These are phyloP conservation scores for Beta lomatogona DNA, from an alignment of 179 eudicot genomes.

Conservation along the genomic window DNA sequence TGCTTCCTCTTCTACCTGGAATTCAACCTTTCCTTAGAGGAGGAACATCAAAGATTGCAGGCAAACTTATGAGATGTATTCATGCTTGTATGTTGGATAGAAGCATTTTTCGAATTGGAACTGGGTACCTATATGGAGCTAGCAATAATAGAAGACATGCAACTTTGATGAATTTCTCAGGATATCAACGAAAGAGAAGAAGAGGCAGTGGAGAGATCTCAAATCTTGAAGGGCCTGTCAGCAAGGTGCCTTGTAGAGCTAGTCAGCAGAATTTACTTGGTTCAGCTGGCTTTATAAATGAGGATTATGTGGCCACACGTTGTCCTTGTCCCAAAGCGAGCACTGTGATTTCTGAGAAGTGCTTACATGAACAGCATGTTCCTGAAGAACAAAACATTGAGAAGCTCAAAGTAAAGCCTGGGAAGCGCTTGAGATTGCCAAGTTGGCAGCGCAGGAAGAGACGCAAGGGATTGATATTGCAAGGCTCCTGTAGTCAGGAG, in stretches of 20 bases:
- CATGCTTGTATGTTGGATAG: neutral
- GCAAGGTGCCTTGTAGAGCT: constrained; percentile 18
- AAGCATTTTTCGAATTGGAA: neutral
- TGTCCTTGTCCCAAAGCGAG: constrained; percentile 16
- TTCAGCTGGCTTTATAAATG: constrained; percentile 8
- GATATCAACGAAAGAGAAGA: constrained; percentile 37
- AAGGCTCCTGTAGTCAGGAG: constrained; percentile 29
- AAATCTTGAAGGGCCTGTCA: constrained; percentile 9
- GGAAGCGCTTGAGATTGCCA: constrained; percentile 51
- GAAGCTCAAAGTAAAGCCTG: constrained; percentile 19
- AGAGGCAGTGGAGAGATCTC: constrained; percentile 22
- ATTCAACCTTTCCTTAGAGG: neutral
- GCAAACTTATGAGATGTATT: neutral
- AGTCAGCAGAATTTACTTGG: constrained; percentile 17
- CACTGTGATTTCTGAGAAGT: neutral
- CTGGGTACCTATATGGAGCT: neutral
- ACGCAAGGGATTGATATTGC: constrained; percentile 33
- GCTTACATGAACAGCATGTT: constrained; percentile 8
- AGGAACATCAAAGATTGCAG: constrained; percentile 2
- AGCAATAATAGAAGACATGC: neutral
- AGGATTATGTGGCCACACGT: neutral
- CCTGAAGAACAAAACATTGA: constrained; percentile 16
- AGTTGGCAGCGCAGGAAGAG: constrained; percentile 66
- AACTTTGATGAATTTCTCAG: constrained; percentile 31
- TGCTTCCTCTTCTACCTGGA: neutral